These are phyloP conservation scores for Lophiostoma macrostomum DNA, from an alignment of 495 filamentous ascomycete species.

Conservation along the genomic window DNA sequence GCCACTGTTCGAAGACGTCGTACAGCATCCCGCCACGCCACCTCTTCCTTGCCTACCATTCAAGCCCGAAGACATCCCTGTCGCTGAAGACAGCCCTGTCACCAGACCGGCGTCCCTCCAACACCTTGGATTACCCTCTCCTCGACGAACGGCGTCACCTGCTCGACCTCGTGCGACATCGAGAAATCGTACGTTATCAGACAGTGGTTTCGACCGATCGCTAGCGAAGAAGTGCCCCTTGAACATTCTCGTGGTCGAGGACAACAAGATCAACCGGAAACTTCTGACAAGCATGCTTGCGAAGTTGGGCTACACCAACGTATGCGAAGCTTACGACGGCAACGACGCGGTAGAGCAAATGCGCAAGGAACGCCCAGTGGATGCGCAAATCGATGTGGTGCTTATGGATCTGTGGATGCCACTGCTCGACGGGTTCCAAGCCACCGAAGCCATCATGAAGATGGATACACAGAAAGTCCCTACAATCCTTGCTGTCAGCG, in stretches of 20 bases:
- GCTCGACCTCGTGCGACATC: constrained; percentile 6
- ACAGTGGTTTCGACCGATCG: constrained; percentile 38
- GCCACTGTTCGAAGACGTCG: neutral
- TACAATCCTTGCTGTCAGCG: constrained; percentile 69
- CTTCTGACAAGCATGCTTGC: constrained; percentile 67
- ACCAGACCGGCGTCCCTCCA: constrained; percentile 4
- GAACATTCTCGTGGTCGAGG: constrained; percentile 72
- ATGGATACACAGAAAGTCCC: constrained; percentile 38
- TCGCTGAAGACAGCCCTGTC: neutral
- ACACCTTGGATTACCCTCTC: constrained; percentile 23
- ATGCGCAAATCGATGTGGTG: constrained; percentile 58
- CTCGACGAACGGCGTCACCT: constrained; percentile 18
- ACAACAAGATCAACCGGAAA: constrained; percentile 77
- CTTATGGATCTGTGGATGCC: constrained; percentile 91
- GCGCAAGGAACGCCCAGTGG: constrained; percentile 34
- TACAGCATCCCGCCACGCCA: constrained; percentile 7
- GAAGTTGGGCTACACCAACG: constrained; percentile 62
- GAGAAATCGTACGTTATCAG: constrained; percentile 12
- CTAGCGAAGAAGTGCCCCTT: constrained; percentile 61
- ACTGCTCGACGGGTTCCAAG: constrained; percentile 77
- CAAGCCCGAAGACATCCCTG: neutral
- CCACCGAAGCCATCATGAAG: constrained; percentile 61
- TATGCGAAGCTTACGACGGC: constrained; percentile 71
- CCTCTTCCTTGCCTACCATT: constrained; percentile 2
- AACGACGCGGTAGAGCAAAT: constrained; percentile 69